Evolutionary conservation across 805 yeast species (phyloP).

Genomic region (Saccharomycopsis olivae): DNA sequence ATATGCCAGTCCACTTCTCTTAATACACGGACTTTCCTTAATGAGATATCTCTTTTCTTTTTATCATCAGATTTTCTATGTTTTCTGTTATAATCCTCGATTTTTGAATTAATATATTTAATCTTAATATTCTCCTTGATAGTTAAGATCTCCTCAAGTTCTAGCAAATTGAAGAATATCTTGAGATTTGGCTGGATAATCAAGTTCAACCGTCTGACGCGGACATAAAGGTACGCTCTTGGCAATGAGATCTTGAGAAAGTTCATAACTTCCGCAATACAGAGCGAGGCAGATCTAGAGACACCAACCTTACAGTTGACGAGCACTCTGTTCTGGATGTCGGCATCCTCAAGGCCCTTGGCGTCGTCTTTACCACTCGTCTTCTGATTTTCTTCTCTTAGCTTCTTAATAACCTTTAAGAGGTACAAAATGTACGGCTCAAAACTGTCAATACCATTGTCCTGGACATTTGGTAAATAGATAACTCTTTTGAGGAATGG

Average conservation of each 20-base stretch:
- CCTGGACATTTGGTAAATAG: conserved; percentile 69
- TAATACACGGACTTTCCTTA: conserved; percentile 17
- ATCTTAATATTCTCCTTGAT: conserved; percentile 17
- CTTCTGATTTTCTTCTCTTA: conserved; percentile 41
- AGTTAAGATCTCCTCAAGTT: conserved; percentile 25
- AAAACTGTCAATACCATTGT: conserved; percentile 78
- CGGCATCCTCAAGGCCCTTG: conserved; percentile 29
- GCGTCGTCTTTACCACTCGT: conserved; percentile 25
- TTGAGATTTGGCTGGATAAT: conserved; percentile 90
- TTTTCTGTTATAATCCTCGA: conserved; percentile 12
- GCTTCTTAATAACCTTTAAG: conserved; percentile 11
- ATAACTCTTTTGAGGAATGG: conserved; percentile 23
- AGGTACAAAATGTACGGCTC: conserved; percentile 30
- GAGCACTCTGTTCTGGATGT: conserved; percentile 29
- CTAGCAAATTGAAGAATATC: conserved; percentile 83
- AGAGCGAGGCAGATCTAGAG: conserved; percentile 88
- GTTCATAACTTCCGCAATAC: conserved; percentile 91
- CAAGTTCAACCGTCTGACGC: conserved; percentile 82
- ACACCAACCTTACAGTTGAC: conserved; percentile 97
- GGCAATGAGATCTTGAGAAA: conserved; percentile 60
- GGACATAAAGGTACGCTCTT: conserved; percentile 77
- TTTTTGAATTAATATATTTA: conserved; percentile 12
- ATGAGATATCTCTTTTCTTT: conserved; percentile 13
- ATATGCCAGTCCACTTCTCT: conserved; percentile 84
- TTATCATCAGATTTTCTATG: neutral